A percentile compares a stretch with the other conserved stretches of the same genome.
phyloP scores from a whole-genome alignment of 1,139 yeast genomes.

The Magnusiomyces paraingens region DNA sequence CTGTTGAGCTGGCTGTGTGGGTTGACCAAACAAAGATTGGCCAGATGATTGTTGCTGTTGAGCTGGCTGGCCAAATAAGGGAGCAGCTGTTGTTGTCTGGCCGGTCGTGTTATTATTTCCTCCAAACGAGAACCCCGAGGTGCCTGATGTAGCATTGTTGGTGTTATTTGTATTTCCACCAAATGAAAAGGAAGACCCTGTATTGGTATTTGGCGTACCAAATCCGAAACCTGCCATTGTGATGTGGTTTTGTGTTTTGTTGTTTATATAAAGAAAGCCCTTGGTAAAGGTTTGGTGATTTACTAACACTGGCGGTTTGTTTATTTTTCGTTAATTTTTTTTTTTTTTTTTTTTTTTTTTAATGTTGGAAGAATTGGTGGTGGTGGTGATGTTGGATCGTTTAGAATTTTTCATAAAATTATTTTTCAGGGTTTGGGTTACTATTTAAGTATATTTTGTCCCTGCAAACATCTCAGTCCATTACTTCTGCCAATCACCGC shows the following conservation, averaged over 20 bases:
- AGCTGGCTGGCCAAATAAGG: background rate
- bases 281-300: too few species aligned
- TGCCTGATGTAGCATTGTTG: background rate
- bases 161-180: background rate
- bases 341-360: background rate
- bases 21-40: too few species aligned
- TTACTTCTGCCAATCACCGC: background rate
- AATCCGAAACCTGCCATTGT: background rate
- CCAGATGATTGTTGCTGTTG: slow-evolving; percentile 47
- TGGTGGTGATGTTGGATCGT: background rate
- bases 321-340: background rate
- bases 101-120: background rate
- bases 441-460: background rate
- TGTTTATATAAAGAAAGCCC: background rate
- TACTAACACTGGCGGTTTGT: background rate
- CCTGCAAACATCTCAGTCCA: background rate
- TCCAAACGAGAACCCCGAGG: background rate
- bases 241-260: too few species aligned
- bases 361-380: background rate
- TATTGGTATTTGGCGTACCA: background rate
- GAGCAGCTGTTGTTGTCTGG: background rate
- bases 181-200: background rate
- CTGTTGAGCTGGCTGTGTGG: too few species aligned
- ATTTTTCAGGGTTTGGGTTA: background rate
- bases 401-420: too few species aligned